Percentiles rank a stretch among this genome's conserved stretches.
Evolutionary conservation across 805 yeast species (phyloP).

Genomic region (Starmerella asiatica): DNA sequence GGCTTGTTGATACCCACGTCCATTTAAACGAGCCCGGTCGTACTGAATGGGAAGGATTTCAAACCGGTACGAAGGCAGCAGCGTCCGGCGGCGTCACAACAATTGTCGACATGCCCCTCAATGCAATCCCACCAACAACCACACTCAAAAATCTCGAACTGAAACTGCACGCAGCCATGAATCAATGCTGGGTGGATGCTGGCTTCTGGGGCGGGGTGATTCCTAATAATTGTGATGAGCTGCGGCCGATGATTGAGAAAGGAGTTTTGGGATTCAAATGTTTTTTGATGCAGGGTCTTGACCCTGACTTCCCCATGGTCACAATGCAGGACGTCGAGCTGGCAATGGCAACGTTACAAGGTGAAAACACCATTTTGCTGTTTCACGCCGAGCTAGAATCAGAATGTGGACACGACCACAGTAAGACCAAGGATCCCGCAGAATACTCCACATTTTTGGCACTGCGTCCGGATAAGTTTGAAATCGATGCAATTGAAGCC

Average conservation of each 20-base stretch:
- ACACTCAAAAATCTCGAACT: slow-evolving; percentile 59
- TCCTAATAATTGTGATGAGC: slow-evolving; percentile 58
- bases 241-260: slow-evolving; percentile 60
- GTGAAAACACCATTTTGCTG: slow-evolving; percentile 58
- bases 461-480: slow-evolving; percentile 81
- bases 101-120: slow-evolving; percentile 89
- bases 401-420: slow-evolving; percentile 17
- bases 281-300: slow-evolving; percentile 87
- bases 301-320: slow-evolving; percentile 85
- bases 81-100: slow-evolving; percentile 95
- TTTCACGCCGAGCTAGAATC: slow-evolving; percentile 89
- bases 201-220: slow-evolving; percentile 96
- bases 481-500: slow-evolving; percentile 66
- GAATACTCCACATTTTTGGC: slow-evolving; percentile 61
- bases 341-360: slow-evolving; percentile 54
- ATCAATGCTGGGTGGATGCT: slow-evolving; percentile 81
- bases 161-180: slow-evolving; percentile 65
- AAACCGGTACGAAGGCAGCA: slow-evolving; percentile 89
- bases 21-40: slow-evolving; percentile 96
- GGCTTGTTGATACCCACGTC: slow-evolving; percentile 86
- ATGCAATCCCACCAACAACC: slow-evolving; percentile 93
- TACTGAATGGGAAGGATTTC: slow-evolving; percentile 97
- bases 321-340: slow-evolving; percentile 45
- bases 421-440: slow-evolving; percentile 35
- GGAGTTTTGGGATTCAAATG: slow-evolving; percentile 95